Evolutionary conservation across 2,329 filamentous ascomycete genomes (phyloP), one percentile per base, ranked within the genome.

Genomic region (Arthrobotrys conoides): DNA sequence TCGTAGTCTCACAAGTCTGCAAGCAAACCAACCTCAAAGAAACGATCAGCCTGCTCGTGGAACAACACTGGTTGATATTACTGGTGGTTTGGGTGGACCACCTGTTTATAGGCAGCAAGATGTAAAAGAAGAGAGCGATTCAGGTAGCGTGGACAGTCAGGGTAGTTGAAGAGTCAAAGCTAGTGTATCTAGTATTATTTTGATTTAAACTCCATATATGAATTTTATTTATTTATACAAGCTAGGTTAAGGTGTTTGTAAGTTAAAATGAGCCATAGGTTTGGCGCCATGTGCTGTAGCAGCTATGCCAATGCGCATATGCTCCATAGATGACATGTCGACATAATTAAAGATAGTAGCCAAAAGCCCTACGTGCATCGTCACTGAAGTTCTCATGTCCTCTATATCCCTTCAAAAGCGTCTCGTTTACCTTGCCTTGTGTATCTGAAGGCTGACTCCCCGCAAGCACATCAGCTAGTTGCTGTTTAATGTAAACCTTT

Each of bases 401-500:
- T 18, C 36, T 27, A 30, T 77, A 77, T 9, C 73, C 73, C n/a
- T 71, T 77, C 33, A 77, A 63, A 41, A 61, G 48, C 3, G 38
- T 77, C 27, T 77, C 73, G 18, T 77, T 67, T 16, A 77, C 57
- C n/a, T 14, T 71, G 10, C 73, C 73, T 46, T 71, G 73, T 3
- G 59, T 51, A 67, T 81, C 81, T 33, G 48, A 59, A 2, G 83
- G 82, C 16, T 83, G 81, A 12, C 76, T 67, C 3, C 83, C 83
- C 8, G 82, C 75, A 49, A 82, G 68, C 38, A 82, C 82, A 22
- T 81, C 81, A 18, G 82, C 65, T n/a, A 82, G 57, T 71, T 84
- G 83, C n/a, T 73, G 65, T 41, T 82, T 82, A 57, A 84, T 81
- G 51, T 84, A 83, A 3, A 22, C 63, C 38, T 80, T 82, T 66